phyloP scores from a whole-genome alignment of 805 yeast species.

The Wickerhamiella domercqiae region DNA sequence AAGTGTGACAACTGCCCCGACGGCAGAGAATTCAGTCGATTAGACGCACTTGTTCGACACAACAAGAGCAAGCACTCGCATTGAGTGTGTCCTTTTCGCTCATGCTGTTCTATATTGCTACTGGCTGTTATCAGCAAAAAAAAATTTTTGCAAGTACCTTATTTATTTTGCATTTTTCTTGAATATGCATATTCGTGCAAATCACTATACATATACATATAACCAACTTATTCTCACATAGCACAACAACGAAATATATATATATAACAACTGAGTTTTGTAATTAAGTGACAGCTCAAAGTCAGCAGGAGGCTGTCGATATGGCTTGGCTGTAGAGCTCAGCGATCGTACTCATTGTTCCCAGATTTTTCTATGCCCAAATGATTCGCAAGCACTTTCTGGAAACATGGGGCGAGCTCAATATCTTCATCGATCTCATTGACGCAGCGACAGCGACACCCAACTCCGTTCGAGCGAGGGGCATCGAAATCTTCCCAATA shows the following conservation, averaged over 20 bases:
- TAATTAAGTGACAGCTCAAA: too few relatives aligned
- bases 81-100: too few relatives aligned
- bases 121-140: constrained; percentile 1
- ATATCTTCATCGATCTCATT: neutral
- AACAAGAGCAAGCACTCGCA: constrained; percentile 81
- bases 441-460: constrained; percentile 70
- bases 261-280: too few relatives aligned
- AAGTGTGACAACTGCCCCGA: constrained; percentile 73
- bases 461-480: constrained; percentile 37
- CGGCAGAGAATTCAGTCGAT: constrained; percentile 75
- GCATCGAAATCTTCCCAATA: constrained; percentile 28
- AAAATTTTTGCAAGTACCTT: neutral
- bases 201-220: neutral
- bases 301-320: too few relatives aligned
- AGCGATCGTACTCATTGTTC: neutral
- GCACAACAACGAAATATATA: too few relatives aligned
- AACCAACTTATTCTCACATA: neutral
- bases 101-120: too few relatives aligned
- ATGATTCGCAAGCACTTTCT: neutral
- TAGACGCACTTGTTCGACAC: constrained; percentile 90
- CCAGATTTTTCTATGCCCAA: neutral
- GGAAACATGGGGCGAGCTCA: constrained; percentile 1
- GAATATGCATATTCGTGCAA: neutral
- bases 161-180: neutral
- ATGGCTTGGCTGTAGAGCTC: too few relatives aligned